Evolutionary conservation across 805 yeast species (phyloP).

Genomic region (Nakazawaea pomicola): DNA sequence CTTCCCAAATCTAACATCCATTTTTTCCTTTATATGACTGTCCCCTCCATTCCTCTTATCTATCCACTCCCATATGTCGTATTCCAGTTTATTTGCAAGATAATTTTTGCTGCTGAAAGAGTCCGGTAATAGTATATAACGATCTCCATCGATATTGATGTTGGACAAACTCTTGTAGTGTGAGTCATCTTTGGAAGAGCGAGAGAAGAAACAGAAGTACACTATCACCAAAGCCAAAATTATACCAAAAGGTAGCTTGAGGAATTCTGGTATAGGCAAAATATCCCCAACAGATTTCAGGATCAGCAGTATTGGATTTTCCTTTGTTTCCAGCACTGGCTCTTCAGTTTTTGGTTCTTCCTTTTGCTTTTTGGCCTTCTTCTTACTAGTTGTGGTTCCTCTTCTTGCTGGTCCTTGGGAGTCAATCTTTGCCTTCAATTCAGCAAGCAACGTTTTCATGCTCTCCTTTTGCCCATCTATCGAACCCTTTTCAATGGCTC

Average conservation of each 20-base stretch:
- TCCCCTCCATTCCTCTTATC: slow-evolving; percentile 27
- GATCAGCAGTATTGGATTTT: slow-evolving; percentile 13
- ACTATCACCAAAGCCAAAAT: slow-evolving; percentile 18
- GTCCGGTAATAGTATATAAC: slow-evolving; percentile 36
- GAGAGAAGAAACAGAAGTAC: slow-evolving; percentile 13
- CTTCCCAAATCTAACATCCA: not conserved
- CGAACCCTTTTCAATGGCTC: slow-evolving; percentile 70
- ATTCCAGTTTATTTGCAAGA: slow-evolving; percentile 43
- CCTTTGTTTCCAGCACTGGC: slow-evolving; percentile 11
- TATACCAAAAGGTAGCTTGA: slow-evolving; percentile 16
- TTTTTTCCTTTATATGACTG: slow-evolving; percentile 5
- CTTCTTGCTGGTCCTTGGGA: slow-evolving; percentile 12
- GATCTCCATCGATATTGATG: slow-evolving; percentile 28
- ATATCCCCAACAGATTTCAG: slow-evolving; percentile 14
- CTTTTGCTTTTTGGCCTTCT: slow-evolving; percentile 17
- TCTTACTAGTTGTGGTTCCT: slow-evolving; percentile 15
- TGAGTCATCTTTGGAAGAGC: slow-evolving; percentile 2
- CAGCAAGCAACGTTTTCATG: slow-evolving; percentile 41
- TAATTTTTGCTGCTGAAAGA: slow-evolving; percentile 25
- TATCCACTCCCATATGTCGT: slow-evolving; percentile 72
- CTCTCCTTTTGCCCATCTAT: slow-evolving; percentile 68
- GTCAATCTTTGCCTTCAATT: slow-evolving; percentile 35
- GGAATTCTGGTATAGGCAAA: slow-evolving; percentile 20
- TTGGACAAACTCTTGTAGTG: slow-evolving; percentile 8
- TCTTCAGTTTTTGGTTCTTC: slow-evolving; percentile 25